These are phyloP conservation scores for Arthrinium puccinioides DNA, from an alignment of 2,329 filamentous ascomycete genomes.

Conservation along the genomic window DNA sequence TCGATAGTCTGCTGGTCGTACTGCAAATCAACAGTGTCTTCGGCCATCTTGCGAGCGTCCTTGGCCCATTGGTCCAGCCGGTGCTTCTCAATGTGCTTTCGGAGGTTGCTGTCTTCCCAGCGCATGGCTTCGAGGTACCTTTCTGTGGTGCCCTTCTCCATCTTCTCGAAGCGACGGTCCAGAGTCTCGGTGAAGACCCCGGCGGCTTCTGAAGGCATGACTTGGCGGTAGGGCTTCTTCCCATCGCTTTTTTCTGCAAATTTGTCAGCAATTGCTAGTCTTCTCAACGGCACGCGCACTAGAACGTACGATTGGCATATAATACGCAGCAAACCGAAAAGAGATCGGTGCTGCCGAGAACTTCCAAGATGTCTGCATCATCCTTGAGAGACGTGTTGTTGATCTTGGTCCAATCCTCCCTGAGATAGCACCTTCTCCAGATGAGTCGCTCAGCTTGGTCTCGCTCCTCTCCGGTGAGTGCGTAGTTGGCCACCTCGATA, in stretches of 20 bases:
- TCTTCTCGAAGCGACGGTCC: constrained; percentile 50
- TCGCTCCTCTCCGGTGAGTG: constrained; percentile 46
- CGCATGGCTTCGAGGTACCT: constrained; percentile 66
- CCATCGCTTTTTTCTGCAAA: constrained; percentile 33
- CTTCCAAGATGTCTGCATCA: constrained; percentile 58
- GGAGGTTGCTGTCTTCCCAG: constrained; percentile 62
- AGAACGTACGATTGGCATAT: constrained; percentile 54
- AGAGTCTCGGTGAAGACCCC: constrained; percentile 56
- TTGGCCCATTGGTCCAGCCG: constrained; percentile 57
- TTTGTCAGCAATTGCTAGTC: constrained; percentile 4
- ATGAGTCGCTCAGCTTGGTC: constrained; percentile 56
- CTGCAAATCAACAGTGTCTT: constrained; percentile 14
- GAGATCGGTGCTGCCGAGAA: constrained; percentile 58
- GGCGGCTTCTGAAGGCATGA: constrained; percentile 45
- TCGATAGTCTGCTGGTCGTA: constrained; percentile 18
- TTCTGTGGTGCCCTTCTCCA: constrained; percentile 56
- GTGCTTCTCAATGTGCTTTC: constrained; percentile 57
- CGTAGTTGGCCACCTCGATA: constrained; percentile 52
- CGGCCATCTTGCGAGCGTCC: constrained; percentile 7
- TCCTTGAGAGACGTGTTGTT: constrained; percentile 71
- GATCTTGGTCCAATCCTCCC: constrained; percentile 76
- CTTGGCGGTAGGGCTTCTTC: constrained; percentile 33
- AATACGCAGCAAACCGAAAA: constrained; percentile 61
- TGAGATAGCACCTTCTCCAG: constrained; percentile 80
- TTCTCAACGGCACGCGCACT: constrained; percentile 9